Base-by-base conservation (phyloP, 129 eudicot species). In the Artemisia tridentata region DNA sequence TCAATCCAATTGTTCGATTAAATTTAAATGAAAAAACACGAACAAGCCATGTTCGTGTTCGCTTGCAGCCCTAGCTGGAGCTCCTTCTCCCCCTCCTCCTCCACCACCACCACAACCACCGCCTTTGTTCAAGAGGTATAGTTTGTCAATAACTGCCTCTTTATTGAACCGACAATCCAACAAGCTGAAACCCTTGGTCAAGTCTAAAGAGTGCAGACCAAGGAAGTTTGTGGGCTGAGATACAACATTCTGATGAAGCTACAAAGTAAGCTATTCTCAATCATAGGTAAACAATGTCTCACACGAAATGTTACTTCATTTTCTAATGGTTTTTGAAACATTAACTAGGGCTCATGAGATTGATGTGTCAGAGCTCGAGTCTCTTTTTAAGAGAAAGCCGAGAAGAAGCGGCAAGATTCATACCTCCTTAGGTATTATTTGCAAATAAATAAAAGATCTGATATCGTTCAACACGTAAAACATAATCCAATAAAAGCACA, bases 181-280 rank as follows among this genome's bases (percentile, higher is more conserved):
- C 79, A 92, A 88, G 78, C 76, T 93, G 80, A 93, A 93, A 83
- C 99, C 97, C 34, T 84, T 93, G 99, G 99, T 67, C 87, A 69
- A 93, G 90, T 75, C 46, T 93, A 73, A 80, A 88, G 23, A 80
- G 93, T 79, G 38, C 92, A 43, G 96, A 87, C 65, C 79, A 77
- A 83, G 99, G 99, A 79, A 93, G 99, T 78, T 82, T 93, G 83
- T 93, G 99, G 98, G 97, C 95, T 1, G 99, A 93, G 80, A 62
- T 92, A 55, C 99, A 87, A 75, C 90, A 84, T 74, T 78, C 88
- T 67, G 88, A 86, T 53, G 96, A 87, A 68, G 75, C 86, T 73
- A 67, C 88, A 43, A 85, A 80, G 97, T 89, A 78, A 17, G 88
- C 80, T 77, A 10, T 27, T 27, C 47, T 67, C 56, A 77, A 27